These are phyloP conservation scores for Colletotrichum sansevieriae DNA, from an alignment of 2,329 filamentous ascomycete species.

Conservation along the genomic window DNA sequence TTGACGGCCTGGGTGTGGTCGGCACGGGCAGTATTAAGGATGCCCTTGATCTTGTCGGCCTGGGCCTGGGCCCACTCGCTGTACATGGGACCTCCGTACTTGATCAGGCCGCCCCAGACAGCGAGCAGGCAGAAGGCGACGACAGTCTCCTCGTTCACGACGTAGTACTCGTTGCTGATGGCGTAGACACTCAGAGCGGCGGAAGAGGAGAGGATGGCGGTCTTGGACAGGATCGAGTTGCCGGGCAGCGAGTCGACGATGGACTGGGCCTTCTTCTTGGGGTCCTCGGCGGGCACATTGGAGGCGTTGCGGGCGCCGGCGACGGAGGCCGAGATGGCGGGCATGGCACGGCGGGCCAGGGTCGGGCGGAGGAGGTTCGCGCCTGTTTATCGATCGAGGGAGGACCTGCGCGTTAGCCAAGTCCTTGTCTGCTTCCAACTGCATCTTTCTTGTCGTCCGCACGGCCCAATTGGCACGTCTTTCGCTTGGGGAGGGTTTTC, in stretches of 20 bases:
- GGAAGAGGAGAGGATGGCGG: constrained; percentile 93
- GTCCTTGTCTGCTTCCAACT: constrained; percentile 6
- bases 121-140: constrained; percentile 92
- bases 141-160: constrained; percentile 98
- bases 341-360: constrained; percentile 80
- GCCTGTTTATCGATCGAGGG: constrained; percentile 65
- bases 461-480: constrained; percentile 53
- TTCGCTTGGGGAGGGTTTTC: constrained; percentile 42
- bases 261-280: constrained; percentile 96
- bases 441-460: constrained; percentile 17
- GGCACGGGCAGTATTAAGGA: constrained; percentile 92
- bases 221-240: constrained; percentile 93
- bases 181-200: constrained; percentile 93
- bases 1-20: constrained; percentile 97
- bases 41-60: constrained; percentile 91
- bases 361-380: constrained; percentile 90
- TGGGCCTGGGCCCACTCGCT: constrained; percentile 91
- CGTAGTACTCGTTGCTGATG: constrained; percentile 99
- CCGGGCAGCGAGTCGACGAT: constrained; percentile 94
- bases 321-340: constrained; percentile 78
- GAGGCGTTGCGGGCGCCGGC: constrained; percentile 77
- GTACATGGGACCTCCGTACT: constrained; percentile 94
- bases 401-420: constrained; percentile 45
- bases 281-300: constrained; percentile 85
- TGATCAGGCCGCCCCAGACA: constrained; percentile 92